Base-by-base conservation (phyloP, 2,329 filamentous ascomycete species). In the Fusarium hostae region DNA sequence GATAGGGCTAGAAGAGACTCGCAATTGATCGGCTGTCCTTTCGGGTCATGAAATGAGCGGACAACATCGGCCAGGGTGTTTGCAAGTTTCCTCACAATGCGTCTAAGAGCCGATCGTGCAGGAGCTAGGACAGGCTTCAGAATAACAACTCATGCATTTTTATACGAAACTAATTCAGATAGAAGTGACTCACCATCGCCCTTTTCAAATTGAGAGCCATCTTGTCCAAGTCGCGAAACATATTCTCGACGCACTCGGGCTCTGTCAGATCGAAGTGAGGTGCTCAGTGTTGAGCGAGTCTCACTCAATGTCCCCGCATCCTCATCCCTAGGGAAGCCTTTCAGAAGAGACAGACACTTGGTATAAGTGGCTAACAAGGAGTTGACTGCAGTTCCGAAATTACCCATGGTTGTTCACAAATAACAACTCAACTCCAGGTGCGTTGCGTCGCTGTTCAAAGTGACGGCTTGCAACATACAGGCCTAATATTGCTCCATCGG, bases 301-400 rank as follows among this genome's bases (percentile, higher is more conserved):
- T 73, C 77, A 37, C 73, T 77, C 63, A 76, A 73, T 45, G 68
- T 71, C 11, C 77, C 59, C 45, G 64, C 70, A 26, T 57, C 40
- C 48, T 60, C 67, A 45, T 70, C 65, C 35, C 60, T 72, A 43
- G 77, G 77, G 59, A 82, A 77, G 13, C 77, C 76, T 68, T 82
- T 83, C 10, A 86, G 77, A 16, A 85, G 79, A 20, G 80, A 78
- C 37, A 86, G 78, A 67, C 84, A 85, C 68, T 80, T 84, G 52
- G 82, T 80, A 63, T 87, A 88, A 16, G 84, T 83, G 51, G 84
- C 81, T 22, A 88, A 76, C 18, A 88, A 79, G 11, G 81, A 81
- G 7, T 78, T 77, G 47, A 88, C 82, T 22, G 81, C 80, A 55
- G 81, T 78, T 56, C 84, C 81, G 68, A 88, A 86, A 39, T 80